Evolutionary conservation across 1,284 basidiomycete genomes (phyloP).

Genomic region (Puccinia hordei): DNA sequence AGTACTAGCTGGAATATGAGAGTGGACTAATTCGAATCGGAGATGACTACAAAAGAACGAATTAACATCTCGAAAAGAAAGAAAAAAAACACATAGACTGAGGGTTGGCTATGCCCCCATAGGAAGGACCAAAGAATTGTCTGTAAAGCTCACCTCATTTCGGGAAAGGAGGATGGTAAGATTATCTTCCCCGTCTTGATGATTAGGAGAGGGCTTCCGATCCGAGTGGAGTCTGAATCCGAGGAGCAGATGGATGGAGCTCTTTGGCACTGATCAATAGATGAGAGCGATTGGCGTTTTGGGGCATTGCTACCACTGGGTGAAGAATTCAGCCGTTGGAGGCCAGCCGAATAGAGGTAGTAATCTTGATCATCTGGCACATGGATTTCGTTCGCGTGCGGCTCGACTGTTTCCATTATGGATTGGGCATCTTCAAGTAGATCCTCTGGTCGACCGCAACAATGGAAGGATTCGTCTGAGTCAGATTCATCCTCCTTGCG

Average conservation of each 20-base stretch:
- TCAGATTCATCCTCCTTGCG: constrained; percentile 21
- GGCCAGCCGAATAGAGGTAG: constrained; percentile 19
- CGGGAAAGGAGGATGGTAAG: background rate
- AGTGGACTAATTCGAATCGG: background rate
- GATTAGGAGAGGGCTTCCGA: constrained; percentile 2
- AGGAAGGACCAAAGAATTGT: background rate
- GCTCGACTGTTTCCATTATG: background rate
- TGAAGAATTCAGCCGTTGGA: constrained; percentile 9
- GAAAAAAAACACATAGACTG: too few species aligned
- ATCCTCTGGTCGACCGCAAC: constrained; percentile 25
- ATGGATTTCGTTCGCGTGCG: background rate
- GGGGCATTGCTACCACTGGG: background rate
- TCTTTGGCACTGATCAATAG: background rate
- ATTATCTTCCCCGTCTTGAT: background rate
- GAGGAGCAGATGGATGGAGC: background rate
- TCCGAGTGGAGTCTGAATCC: constrained; percentile 7
- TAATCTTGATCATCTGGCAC: constrained; percentile 17
- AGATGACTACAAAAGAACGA: background rate
- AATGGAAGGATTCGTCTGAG: constrained; percentile 33
- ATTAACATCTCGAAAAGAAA: background rate
- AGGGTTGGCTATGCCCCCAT: background rate
- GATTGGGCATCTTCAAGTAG: background rate
- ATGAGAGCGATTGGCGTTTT: background rate
- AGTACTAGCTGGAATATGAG: background rate
- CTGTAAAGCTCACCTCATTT: constrained; percentile 8